Conservation (phyloP, 345 rosid genomes). For the Salix koriyanagi region DNA sequence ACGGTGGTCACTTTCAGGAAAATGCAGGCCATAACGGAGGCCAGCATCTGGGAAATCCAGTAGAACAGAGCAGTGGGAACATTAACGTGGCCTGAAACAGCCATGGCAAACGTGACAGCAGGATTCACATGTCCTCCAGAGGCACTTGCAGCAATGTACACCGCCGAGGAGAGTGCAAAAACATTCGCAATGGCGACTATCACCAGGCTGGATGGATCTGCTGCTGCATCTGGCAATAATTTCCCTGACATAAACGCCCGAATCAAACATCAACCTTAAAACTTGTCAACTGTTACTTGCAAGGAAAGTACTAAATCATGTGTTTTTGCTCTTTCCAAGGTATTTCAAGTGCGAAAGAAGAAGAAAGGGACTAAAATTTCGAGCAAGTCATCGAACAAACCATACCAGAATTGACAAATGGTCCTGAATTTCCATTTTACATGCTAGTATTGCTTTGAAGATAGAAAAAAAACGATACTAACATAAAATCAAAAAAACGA, state of each 20-base stretch:
- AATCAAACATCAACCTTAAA: background rate
- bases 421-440: background rate
- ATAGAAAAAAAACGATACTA: background rate
- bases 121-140: slow-evolving; percentile 95
- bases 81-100: slow-evolving; percentile 67
- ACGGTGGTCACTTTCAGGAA: slow-evolving; percentile 53
- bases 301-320: background rate
- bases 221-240: slow-evolving; percentile 48
- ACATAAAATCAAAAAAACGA: background rate
- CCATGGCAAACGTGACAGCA: slow-evolving; percentile 83
- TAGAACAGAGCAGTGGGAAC: slow-evolving; percentile 76
- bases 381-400: background rate
- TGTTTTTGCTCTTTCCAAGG: background rate
- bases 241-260: slow-evolving; percentile 42
- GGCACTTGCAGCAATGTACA: slow-evolving; percentile 53
- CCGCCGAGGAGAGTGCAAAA: slow-evolving; percentile 62
- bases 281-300: background rate
- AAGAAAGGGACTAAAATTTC: background rate
- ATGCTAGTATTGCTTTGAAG: background rate
- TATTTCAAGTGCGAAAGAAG: background rate
- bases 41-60: slow-evolving; percentile 80
- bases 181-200: slow-evolving; percentile 62
- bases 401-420: background rate
- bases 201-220: slow-evolving; percentile 54
- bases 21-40: slow-evolving; percentile 79